phyloP scores from a whole-genome alignment of 2,329 filamentous ascomycete genomes.

The Elsinoe perseae region DNA sequence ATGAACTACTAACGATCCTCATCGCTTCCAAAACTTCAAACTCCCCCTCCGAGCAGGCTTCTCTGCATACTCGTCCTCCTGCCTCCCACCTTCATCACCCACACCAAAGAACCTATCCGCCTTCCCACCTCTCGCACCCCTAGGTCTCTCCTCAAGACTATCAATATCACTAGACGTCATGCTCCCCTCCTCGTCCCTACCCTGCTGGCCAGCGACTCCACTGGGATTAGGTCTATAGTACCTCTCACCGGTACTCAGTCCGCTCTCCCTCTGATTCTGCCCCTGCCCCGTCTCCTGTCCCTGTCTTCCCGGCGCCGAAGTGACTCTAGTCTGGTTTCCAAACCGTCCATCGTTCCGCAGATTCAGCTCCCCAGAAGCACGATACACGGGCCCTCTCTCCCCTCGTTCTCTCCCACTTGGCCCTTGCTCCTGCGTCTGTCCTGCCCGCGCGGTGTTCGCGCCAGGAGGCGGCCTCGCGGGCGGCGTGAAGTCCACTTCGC shows the following conservation, averaged over 20 bases:
- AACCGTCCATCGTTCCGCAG: slow-evolving; percentile 1
- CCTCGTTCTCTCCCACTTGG: neutral
- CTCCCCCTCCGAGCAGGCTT: slow-evolving; percentile 9
- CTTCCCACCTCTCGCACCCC: slow-evolving; percentile 21
- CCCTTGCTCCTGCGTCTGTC: neutral
- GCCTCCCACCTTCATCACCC: neutral
- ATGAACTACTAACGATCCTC: neutral
- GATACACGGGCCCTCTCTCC: neutral
- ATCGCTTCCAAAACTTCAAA: slow-evolving; percentile 14
- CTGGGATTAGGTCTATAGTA: neutral
- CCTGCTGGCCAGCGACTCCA: neutral
- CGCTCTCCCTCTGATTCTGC: neutral
- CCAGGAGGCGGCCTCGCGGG: neutral
- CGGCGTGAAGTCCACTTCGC: slow-evolving; percentile 10
- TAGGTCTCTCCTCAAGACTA: neutral
- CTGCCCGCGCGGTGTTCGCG: neutral
- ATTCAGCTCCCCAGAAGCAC: neutral
- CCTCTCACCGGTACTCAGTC: slow-evolving; percentile 2
- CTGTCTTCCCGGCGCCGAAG: neutral
- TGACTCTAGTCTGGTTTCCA: neutral
- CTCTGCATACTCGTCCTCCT: slow-evolving; percentile 4
- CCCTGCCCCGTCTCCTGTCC: neutral
- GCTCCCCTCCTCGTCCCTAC: neutral
- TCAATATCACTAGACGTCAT: neutral
- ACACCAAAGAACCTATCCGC: slow-evolving; percentile 28